Conservation (phyloP, 345 rosid genomes). For the Gossypium ekmanianum region DNA sequence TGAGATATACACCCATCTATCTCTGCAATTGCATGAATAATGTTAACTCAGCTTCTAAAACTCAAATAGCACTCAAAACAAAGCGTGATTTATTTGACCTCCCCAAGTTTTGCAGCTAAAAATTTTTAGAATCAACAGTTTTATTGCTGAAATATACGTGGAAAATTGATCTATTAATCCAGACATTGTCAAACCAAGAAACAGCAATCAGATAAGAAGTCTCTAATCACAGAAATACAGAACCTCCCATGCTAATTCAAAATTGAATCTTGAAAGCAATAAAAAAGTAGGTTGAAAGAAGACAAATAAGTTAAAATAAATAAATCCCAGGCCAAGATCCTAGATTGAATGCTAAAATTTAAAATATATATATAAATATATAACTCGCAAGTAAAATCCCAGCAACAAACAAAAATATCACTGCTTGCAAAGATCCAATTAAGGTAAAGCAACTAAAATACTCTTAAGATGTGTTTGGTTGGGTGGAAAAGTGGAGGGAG, state of each 20-base stretch:
- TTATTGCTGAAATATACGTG: neutral
- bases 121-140: neutral
- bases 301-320: neutral
- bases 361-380: neutral
- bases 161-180: neutral
- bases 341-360: neutral
- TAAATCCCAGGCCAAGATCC: neutral
- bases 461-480: neutral
- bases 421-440: neutral
- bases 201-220: neutral
- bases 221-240: neutral
- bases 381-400: neutral
- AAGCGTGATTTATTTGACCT: neutral
- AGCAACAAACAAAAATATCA: neutral
- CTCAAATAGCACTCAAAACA: neutral
- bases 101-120: neutral
- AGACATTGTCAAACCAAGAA: neutral
- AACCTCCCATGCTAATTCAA: neutral
- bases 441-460: neutral
- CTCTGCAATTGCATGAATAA: conserved; percentile 18
- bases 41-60: neutral
- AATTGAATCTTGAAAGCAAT: neutral
- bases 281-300: neutral
- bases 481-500: too few relatives aligned
- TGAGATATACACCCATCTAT: conserved; percentile 89